Base-by-base conservation (phyloP, 805 yeast species). In the Priceomyces castillae region DNA sequence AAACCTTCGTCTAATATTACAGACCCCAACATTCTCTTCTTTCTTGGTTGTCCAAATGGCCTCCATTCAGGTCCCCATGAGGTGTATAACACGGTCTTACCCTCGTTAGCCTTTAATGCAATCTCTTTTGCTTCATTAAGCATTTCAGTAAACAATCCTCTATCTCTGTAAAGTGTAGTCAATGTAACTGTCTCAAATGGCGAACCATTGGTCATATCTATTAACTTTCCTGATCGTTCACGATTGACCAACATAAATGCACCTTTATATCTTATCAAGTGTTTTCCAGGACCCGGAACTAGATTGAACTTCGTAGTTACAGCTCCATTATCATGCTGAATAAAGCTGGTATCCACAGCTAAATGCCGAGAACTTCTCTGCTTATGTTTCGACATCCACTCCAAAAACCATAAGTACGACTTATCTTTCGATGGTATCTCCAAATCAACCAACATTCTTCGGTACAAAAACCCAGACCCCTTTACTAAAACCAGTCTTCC, bases 41-140 rank as follows among this genome's bases (percentile, higher is more conserved):
- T 84, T 49, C 97, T 76, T 1, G 99, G 98, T 59, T 84, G 90
- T 2, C 99, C 99, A 70, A 94, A 94, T 3, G 96, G 96, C 57
- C 98, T 75, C 99, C 99, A 94, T 58, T 94, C 99, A 22, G 96
- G 96, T 0, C 98, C 99, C 88, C 94, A 92, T 9, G 96, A 86
- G 3, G 97, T 88, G 62, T 79, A 94, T 4, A 94, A 68, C 6
- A 94, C 98, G 0, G 98, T 94, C 58, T 90, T 92, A 6, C 99
- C 98, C 58, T 89, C 95, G 46, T 86, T 84, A 23, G 84, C 76
- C 54, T 80, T 80, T 58, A 90, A 73, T 0, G 98, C 98, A 69
- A 88, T 65, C 30, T 72, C 65, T 55, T 90, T 88, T 2, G 98
- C 98, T 56, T 94, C 98, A 14, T 74, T 76, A 42, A 94, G 71